Evolutionary conservation across 768 basidiomycete species (phyloP).

Genomic region (Hygrophorus russula): DNA sequence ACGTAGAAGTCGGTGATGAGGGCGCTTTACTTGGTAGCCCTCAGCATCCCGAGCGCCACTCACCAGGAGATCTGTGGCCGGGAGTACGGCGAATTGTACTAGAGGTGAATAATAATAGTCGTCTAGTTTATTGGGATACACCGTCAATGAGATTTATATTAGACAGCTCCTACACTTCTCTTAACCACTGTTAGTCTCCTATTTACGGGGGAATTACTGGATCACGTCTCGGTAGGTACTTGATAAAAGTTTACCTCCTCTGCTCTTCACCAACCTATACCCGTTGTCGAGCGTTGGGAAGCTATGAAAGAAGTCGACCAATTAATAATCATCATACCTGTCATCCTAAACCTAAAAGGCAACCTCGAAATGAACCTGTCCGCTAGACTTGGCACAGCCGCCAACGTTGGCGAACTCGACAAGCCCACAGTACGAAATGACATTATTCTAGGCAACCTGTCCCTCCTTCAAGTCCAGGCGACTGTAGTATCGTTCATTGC

Average conservation of each 20-base stretch:
- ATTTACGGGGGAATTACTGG: slow-evolving; percentile 85
- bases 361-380: slow-evolving; percentile 99
- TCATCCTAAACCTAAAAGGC: slow-evolving; percentile 92
- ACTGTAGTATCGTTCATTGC: slow-evolving; percentile 83
- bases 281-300: slow-evolving; percentile 54
- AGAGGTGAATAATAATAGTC: slow-evolving; percentile 39
- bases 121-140: not conserved
- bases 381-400: slow-evolving; percentile 87
- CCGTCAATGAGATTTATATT: slow-evolving; percentile 1
- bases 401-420: slow-evolving; percentile 90
- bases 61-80: slow-evolving; percentile 28
- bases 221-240: slow-evolving; percentile 68
- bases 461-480: slow-evolving; percentile 88
- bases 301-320: slow-evolving; percentile 89
- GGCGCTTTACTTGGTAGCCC: not conserved
- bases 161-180: slow-evolving; percentile 85
- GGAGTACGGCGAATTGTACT: slow-evolving; percentile 54
- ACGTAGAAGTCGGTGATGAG: slow-evolving; percentile 16
- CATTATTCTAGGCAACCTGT: slow-evolving; percentile 73
- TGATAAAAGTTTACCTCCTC: not conserved
- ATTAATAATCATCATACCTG: slow-evolving; percentile 93
- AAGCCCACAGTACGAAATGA: slow-evolving; percentile 44
- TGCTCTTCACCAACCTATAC: not conserved
- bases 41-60: not conserved
- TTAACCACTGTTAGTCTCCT: slow-evolving; percentile 76